A percentile compares a stretch with the other conserved stretches of the same genome.
Conservation (phyloP, 129 eudicot species). For the Saussurea involucrata region DNA sequence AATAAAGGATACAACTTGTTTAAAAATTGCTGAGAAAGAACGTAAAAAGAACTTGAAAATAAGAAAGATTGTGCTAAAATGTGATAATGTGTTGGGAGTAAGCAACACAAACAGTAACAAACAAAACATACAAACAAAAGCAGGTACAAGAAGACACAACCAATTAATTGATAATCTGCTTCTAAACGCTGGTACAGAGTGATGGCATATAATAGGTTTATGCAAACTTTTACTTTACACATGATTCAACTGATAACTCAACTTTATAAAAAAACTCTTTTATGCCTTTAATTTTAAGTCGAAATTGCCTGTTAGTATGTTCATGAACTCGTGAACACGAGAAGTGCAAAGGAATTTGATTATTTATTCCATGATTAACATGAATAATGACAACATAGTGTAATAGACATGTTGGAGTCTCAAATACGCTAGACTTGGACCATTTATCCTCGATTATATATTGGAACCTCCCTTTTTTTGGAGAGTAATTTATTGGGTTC, state of each 20-base stretch:
- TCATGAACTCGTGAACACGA: not conserved
- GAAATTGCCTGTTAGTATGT: not conserved
- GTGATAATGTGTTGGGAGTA: not conserved
- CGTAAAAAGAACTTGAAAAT: too few species aligned
- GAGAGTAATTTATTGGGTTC: not conserved
- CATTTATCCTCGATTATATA: too few species aligned
- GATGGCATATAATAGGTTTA: not conserved
- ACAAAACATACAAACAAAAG: not conserved
- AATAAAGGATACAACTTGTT: too few species aligned
- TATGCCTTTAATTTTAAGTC: not conserved
- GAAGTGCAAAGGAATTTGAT: constrained; percentile 3
- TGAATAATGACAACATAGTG: not conserved
- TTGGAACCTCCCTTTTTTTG: not conserved
- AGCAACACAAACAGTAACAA: too few species aligned
- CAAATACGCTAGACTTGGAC: not conserved
- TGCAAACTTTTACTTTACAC: not conserved
- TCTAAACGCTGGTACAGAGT: not conserved
- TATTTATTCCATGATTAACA: not conserved
- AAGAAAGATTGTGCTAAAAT: not conserved
- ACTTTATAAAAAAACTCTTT: not conserved
- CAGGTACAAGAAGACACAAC: not conserved
- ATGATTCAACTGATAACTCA: not conserved
- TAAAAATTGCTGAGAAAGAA: too few species aligned
- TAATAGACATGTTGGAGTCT: not conserved
- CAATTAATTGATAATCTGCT: not conserved